Evolutionary conservation across 2,329 filamentous ascomycete genomes (phyloP), one percentile per base, ranked within the genome.

Genomic region (Stenocarpella maydis): DNA sequence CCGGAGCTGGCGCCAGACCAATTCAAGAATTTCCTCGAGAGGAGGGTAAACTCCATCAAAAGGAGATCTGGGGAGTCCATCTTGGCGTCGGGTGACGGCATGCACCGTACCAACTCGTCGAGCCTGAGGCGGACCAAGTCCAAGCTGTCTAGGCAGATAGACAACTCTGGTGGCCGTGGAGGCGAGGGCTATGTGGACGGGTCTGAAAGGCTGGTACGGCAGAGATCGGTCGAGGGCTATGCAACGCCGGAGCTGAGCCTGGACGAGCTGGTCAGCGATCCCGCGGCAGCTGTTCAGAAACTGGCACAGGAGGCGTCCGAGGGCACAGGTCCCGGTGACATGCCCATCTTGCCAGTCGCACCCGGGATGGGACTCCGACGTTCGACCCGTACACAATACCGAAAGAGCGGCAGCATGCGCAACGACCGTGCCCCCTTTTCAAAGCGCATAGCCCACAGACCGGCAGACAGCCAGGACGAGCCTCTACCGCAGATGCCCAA

Each of bases 1-100:
- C 96, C 96, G 0, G 96, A 99, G 80, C 85, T 99, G 60, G 96
- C 96, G 3, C 96, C 96, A 1, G 94, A 92, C 77, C 96, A 98
- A 75, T 99, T 98, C 85, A 98, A 97, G 80, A 95, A 92, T 1
- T 99, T 98, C 74, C 87, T 99, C 2, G 95, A 99, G 76, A 97
- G 95, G 72, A 91, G 95, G 76, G 93, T 98, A 15, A 92, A 97
- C 74, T 91, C 93, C 43, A 97, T 98, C 74, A 91, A 94, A 78
- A 87, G 95, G 73, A 89, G 93, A 75, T 97, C 95, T 1, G 91
- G 91, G 28, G 94, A 91, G 74, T 91, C 86, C 72, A 85, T 85
- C 45, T 81, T 94, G 55, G 88, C 89, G 37, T 81, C 86, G 7
- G 58, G 86, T 91, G 72, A 71, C 37, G 70, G 63, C 4, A 17